Conservation (phyloP, 306 rosid species). For the Gastrolobium villosum region DNA sequence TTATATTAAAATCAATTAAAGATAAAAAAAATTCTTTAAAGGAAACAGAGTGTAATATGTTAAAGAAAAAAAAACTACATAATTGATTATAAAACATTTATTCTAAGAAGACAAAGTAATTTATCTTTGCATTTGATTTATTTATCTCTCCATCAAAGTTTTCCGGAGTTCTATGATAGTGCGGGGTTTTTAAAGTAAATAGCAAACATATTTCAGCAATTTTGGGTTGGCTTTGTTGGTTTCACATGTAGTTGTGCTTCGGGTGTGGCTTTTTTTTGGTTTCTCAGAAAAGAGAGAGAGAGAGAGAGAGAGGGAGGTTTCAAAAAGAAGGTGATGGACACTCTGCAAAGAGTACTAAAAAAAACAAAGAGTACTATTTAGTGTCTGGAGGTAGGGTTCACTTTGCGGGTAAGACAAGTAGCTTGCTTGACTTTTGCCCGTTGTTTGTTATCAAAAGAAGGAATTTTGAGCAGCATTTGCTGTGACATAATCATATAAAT, state of each 20-base stretch:
- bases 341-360: neutral
- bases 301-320: neutral
- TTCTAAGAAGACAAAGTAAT: too few species aligned
- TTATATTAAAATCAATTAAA: too few species aligned
- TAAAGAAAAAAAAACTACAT: too few species aligned
- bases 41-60: too few species aligned
- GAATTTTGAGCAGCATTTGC: too few species aligned
- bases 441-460: too few species aligned
- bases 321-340: neutral
- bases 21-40: too few species aligned
- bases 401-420: too few species aligned
- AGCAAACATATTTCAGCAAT: neutral
- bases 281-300: neutral
- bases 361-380: too few species aligned
- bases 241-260: neutral
- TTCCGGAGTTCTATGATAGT: conserved; percentile 35
- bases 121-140: neutral
- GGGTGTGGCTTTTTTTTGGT: neutral
- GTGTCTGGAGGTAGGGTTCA: too few species aligned
- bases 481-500: neutral
- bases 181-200: neutral
- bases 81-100: too few species aligned
- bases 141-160: neutral
- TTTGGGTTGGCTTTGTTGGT: conserved; percentile 38
- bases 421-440: too few species aligned